Conservation (phyloP, 331 rosid species). For the Cucumis variabilis region DNA sequence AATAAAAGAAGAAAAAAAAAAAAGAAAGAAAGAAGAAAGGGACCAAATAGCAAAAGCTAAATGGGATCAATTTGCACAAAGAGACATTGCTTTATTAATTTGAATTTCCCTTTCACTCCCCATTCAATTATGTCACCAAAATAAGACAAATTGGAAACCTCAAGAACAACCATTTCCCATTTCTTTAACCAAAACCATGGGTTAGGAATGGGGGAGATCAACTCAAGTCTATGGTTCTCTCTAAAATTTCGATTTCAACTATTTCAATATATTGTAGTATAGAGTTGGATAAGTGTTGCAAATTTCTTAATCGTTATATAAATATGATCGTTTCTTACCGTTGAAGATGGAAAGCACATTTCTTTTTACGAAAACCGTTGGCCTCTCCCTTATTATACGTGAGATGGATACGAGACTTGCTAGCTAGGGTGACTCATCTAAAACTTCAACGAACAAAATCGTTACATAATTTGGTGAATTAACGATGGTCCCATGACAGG, state of each 20-base stretch:
- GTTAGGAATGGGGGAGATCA: neutral
- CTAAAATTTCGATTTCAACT: too few relatives aligned
- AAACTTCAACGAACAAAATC: neutral
- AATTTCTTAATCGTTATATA: too few relatives aligned
- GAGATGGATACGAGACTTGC: neutral
- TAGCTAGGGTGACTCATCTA: neutral
- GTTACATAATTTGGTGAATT: neutral
- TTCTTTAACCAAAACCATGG: slow-evolving; percentile 18
- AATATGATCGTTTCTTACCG: too few relatives aligned
- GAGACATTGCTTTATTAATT: neutral
- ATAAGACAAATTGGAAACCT: neutral
- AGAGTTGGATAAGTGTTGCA: too few relatives aligned
- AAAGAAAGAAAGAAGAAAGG: slow-evolving; percentile 12
- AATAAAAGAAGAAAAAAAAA: too few relatives aligned
- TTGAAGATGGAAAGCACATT: neutral
- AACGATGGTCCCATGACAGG: neutral
- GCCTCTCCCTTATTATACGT: too few relatives aligned
- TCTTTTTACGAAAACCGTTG: too few relatives aligned
- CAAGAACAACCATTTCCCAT: neutral
- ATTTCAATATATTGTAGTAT: too few relatives aligned
- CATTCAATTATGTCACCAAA: slow-evolving; percentile 1
- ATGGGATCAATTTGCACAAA: slow-evolving; percentile 8
- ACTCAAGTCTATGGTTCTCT: too few relatives aligned
- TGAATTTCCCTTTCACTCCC: slow-evolving; percentile 5
- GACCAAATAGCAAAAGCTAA: neutral